phyloP scores from a whole-genome alignment of 768 basidiomycete species.

The Tulasnella sp. region DNA sequence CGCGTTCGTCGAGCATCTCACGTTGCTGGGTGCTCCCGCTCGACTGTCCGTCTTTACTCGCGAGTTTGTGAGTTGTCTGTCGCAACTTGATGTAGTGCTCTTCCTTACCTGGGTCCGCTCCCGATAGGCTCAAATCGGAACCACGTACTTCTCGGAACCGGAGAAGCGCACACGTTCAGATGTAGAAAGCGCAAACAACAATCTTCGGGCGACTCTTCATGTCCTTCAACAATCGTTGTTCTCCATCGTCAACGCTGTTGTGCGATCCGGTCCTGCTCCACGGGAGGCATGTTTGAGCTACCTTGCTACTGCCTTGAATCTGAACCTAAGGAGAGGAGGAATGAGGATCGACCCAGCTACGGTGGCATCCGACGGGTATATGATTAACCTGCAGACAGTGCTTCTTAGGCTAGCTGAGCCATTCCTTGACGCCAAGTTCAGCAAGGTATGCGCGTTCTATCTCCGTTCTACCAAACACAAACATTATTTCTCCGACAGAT shows the following conservation, averaged over 20 bases:
- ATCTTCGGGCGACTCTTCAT: constrained; percentile 83
- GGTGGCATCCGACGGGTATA: constrained; percentile 88
- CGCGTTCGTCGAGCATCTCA: constrained; percentile 58
- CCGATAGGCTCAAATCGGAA: constrained; percentile 69
- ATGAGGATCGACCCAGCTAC: constrained; percentile 88
- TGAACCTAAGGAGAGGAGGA: constrained; percentile 88
- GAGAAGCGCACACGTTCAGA: constrained; percentile 74
- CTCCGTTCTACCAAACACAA: not conserved
- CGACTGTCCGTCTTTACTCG: constrained; percentile 83
- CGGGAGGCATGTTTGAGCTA: constrained; percentile 83
- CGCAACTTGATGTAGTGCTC: not conserved
- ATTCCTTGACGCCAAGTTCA: constrained; percentile 89
- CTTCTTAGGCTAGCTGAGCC: constrained; percentile 87
- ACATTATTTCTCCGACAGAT: constrained; percentile 54
- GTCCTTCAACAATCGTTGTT: constrained; percentile 82
- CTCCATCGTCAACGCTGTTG: constrained; percentile 84
- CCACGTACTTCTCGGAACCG: constrained; percentile 83
- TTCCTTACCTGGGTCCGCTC: not conserved
- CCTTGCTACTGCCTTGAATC: constrained; percentile 69
- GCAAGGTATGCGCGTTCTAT: constrained; percentile 60
- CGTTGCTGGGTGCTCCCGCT: constrained; percentile 75
- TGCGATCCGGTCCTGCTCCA: constrained; percentile 76
- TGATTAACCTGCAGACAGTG: constrained; percentile 86
- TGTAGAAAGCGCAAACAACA: constrained; percentile 79
- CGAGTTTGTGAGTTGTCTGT: constrained; percentile 70